Evolutionary conservation across 306 rosid species (phyloP).

Genomic region (Sicyos baderoa): DNA sequence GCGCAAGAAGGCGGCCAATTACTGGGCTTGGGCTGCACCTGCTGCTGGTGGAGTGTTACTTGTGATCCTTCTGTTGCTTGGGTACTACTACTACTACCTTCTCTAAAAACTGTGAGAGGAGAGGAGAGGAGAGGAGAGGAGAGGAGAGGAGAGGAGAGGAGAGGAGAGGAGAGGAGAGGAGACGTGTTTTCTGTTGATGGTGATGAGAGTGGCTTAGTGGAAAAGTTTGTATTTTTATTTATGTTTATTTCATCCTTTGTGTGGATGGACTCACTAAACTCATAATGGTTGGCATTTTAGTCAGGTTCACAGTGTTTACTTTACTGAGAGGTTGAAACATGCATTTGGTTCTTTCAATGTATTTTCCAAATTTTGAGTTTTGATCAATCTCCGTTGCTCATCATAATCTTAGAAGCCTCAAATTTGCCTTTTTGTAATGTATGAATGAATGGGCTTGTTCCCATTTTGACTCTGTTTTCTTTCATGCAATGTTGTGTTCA

Average conservation of each 20-base stretch:
- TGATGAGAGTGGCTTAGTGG: conserved; percentile 19
- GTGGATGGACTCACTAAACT: conserved; percentile 36
- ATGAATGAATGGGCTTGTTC: background rate
- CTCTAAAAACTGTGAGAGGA: conserved; percentile 27
- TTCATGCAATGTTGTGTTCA: background rate
- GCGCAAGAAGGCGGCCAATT: conserved; percentile 57
- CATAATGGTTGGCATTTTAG: conserved; percentile 24
- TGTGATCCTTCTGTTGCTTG: conserved; percentile 40
- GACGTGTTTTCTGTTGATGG: too few relatives aligned
- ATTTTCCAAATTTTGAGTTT: conserved; percentile 18
- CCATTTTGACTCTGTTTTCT: conserved; percentile 2
- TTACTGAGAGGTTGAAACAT: conserved; percentile 23
- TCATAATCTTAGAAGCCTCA: background rate
- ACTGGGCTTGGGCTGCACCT: conserved; percentile 61
- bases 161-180: conserved; percentile 15
- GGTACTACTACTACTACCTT: conserved; percentile 42
- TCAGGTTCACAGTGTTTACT: conserved; percentile 13
- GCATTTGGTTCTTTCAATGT: conserved; percentile 6
- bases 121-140: conserved; percentile 15
- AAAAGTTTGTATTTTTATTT: conserved; percentile 32
- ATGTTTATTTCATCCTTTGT: conserved; percentile 41
- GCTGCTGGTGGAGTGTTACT: conserved; percentile 39
- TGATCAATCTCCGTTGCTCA: conserved; percentile 12
- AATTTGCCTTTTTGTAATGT: background rate
- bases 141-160: conserved; percentile 13